phyloP scores from a whole-genome alignment of 257 asterid species.

The Solanum sejunctum region DNA sequence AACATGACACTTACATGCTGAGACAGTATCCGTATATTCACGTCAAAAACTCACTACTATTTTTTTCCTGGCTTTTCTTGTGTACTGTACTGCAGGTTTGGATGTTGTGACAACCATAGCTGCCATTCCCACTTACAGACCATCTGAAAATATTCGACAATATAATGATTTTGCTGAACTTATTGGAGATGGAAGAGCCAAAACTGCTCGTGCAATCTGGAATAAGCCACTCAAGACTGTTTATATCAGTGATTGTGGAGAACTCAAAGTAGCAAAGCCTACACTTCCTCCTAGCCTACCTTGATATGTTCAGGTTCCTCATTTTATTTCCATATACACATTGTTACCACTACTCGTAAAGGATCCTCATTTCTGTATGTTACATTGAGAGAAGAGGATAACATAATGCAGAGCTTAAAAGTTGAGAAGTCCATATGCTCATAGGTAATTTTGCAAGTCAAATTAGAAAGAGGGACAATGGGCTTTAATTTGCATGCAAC shows the following conservation, averaged over 20 bases:
- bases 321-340: not conserved
- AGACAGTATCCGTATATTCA: not conserved
- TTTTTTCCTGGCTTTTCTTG: not conserved
- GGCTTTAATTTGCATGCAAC: not conserved
- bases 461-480: not conserved
- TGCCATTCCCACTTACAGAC: conserved; percentile 63
- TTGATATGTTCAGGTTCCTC: not conserved
- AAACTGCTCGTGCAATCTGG: conserved; percentile 77
- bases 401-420: not conserved
- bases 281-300: conserved; percentile 72
- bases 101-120: conserved; percentile 71
- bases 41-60: not conserved
- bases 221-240: conserved; percentile 68
- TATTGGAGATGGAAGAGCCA: conserved; percentile 85
- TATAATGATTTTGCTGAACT: conserved; percentile 83
- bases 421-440: not conserved
- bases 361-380: not conserved
- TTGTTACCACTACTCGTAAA: not conserved
- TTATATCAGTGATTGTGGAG: conserved; percentile 76
- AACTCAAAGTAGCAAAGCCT: conserved; percentile 56
- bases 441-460: not conserved
- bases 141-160: conserved; percentile 55
- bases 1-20: not conserved
- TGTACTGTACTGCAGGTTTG: conserved; percentile 29
- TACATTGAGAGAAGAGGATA: not conserved